Evolutionary conservation across 2,329 filamentous ascomycete species (phyloP).

Genomic region (Pezicula carpinea): DNA sequence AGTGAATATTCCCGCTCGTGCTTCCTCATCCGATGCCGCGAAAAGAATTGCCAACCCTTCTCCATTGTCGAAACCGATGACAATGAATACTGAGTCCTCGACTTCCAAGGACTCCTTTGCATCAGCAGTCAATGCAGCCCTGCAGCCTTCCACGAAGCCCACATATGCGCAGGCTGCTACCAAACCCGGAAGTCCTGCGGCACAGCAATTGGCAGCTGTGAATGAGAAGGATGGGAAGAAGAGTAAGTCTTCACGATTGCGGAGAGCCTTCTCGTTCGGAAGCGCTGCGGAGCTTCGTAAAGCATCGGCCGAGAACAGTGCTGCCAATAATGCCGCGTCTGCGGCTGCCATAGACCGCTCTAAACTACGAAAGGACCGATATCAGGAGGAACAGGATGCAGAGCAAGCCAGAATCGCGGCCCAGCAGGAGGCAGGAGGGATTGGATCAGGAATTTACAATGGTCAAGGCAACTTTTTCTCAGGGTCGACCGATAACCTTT

Average conservation of each 20-base stretch:
- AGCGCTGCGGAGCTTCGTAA: constrained; percentile 87
- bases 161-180: constrained; percentile 28
- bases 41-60: constrained; percentile 66
- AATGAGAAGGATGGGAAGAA: constrained; percentile 77
- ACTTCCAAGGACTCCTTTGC: constrained; percentile 37
- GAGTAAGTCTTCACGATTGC: constrained; percentile 80
- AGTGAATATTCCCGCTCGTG: constrained; percentile 56
- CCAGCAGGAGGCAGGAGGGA: constrained; percentile 85
- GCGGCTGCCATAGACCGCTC: constrained; percentile 36
- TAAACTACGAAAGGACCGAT: constrained; percentile 62
- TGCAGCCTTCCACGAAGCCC: constrained; percentile 25
- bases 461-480: constrained; percentile 79
- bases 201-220: constrained; percentile 80
- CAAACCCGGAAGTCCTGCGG: constrained; percentile 54
- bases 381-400: constrained; percentile 62
- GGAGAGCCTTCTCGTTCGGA: constrained; percentile 93
- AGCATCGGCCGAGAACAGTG: constrained; percentile 60
- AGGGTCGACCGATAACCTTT: constrained; percentile 91
- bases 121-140: constrained; percentile 29
- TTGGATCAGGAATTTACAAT: constrained; percentile 91
- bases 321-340: constrained; percentile 24
- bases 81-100: constrained; percentile 51
- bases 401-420: constrained; percentile 90
- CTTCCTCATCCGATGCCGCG: constrained; percentile 52
- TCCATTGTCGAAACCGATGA: constrained; percentile 67